Conservation (phyloP, 2,329 filamentous ascomycete genomes). For the Verticillium zaregamsianum region DNA sequence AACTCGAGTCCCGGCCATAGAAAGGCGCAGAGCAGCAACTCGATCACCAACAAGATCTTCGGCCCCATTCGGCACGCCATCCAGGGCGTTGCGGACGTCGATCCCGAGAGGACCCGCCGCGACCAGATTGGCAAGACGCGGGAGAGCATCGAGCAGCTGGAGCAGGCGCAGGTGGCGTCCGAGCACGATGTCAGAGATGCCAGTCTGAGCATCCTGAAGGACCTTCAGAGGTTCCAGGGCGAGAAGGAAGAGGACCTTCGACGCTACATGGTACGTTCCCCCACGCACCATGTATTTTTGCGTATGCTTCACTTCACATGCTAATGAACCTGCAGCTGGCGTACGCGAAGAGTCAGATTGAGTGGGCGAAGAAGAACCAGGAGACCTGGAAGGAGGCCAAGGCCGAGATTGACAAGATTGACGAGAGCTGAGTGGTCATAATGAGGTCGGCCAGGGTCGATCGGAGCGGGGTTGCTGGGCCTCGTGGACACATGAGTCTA, state of each 20-base stretch:
- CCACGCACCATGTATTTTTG: too few relatives aligned
- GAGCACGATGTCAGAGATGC: slow-evolving; percentile 93
- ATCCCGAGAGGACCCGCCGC: slow-evolving; percentile 85
- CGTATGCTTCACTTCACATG: background rate
- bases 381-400: slow-evolving; percentile 91
- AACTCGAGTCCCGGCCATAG: slow-evolving; percentile 53
- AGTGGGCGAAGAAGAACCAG: slow-evolving; percentile 89
- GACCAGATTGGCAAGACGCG: slow-evolving; percentile 95
- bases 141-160: slow-evolving; percentile 79
- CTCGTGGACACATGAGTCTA: background rate
- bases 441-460: background rate
- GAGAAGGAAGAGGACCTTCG: slow-evolving; percentile 95
- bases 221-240: slow-evolving; percentile 86
- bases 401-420: slow-evolving; percentile 84
- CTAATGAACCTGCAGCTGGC: slow-evolving; percentile 59
- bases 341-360: slow-evolving; percentile 87
- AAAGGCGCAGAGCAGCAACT: slow-evolving; percentile 81
- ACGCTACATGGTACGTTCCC: slow-evolving; percentile 81
- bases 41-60: slow-evolving; percentile 91
- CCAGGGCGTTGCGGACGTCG: slow-evolving; percentile 92
- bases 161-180: slow-evolving; percentile 84
- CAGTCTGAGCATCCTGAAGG: slow-evolving; percentile 80
- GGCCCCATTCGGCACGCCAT: slow-evolving; percentile 93
- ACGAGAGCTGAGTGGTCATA: slow-evolving; percentile 40
- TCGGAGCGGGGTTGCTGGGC: background rate